A percentile compares a stretch with the other conserved stretches of the same genome.
phyloP scores from a whole-genome alignment of 2,329 filamentous ascomycete genomes.

The Claviceps lovelessii region DNA sequence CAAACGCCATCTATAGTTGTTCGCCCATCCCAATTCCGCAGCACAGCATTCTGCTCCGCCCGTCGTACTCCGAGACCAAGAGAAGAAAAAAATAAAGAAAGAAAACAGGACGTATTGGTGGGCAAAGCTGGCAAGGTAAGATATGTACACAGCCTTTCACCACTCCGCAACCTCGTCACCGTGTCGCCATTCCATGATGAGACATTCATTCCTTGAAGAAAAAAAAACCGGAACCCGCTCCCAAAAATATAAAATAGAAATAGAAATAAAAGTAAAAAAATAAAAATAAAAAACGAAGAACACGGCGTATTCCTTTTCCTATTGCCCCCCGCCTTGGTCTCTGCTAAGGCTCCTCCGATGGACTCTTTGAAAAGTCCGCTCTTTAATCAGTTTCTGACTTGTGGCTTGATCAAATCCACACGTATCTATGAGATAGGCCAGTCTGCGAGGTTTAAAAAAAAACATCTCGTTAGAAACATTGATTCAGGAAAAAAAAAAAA shows the following conservation, averaged over 20 bases:
- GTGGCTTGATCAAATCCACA: conserved; percentile 42
- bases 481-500: background rate
- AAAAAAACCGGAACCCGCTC: background rate
- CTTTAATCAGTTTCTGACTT: conserved; percentile 31
- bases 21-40: background rate
- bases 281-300: too few species aligned
- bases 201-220: background rate
- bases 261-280: too few species aligned
- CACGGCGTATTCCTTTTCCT: background rate
- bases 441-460: conserved; percentile 17
- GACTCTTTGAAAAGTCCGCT: conserved; percentile 19
- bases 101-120: background rate
- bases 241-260: too few species aligned
- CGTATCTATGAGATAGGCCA: conserved; percentile 34
- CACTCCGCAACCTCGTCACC: background rate
- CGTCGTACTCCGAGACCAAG: background rate
- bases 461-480: background rate
- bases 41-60: background rate
- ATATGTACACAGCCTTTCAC: background rate
- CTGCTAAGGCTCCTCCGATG: conserved; percentile 16
- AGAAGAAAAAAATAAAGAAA: background rate
- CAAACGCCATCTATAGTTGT: background rate
- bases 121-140: background rate
- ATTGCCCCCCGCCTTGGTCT: conserved; percentile 5
- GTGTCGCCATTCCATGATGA: background rate